Evolutionary conservation across 805 yeast species (phyloP), one percentile per base, ranked within the genome.

Genomic region (Nakazawaea ambrosiae): DNA sequence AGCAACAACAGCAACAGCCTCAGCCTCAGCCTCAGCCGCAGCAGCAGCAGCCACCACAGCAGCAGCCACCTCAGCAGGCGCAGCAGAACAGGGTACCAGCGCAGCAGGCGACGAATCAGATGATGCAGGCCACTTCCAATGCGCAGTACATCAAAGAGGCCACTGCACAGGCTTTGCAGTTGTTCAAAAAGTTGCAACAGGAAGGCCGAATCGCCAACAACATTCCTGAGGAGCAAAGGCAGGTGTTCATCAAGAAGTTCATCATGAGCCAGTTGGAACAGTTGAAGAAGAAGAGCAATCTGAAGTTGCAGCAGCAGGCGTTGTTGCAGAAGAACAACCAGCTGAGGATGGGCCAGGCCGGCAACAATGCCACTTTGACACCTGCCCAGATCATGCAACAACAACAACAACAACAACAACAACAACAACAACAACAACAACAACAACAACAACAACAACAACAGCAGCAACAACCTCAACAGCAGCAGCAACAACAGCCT

Each of bases 151-250:
- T 51, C 45, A 49, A 48, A 23, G 39, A 39, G 17, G 38, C 40
- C 17, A 39, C 41, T 15, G 36, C 28, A 2, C 65, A 61, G 43
- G 66, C 65, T 1, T 14, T 60, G 4, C 57, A 53, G 34, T 55
- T 56, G 34, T 56, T 60, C 17, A 53, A 53, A 34, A 58, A 54
- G 32, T 48, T 61, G 16, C 64, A 60, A 41, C 52, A 55, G 3
- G 39, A 55, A 6, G 61, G 61, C 25, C 52, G 57, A 31, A 41
- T 60, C 11, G 58, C 62, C 8, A 37, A 51, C 9, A 50, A 49
- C 17, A 38, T 61, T 23, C 49, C 61, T 2, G 58, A 49, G 1
- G 63, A 58, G 33, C 62, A 61, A 39, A 61, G 60, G 30, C 54
- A 49, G 31, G 48, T 49, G n/a, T 61, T 56, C 38, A 54, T 58